Evolutionary conservation across 805 yeast species (phyloP).

Genomic region (Saccharomycopsis vini): DNA sequence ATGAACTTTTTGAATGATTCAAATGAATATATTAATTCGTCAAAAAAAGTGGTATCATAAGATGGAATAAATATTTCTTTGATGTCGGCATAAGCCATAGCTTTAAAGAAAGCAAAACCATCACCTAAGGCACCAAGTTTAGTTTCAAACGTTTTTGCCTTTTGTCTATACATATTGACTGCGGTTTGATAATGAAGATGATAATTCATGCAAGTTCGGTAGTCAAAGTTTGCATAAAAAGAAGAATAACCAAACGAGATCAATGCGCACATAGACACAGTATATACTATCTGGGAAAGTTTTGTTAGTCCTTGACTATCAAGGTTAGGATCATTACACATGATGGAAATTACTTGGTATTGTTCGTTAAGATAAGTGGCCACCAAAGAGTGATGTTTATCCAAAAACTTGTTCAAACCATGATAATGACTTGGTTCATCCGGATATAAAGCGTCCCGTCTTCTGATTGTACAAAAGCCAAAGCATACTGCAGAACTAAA

Average conservation of each 20-base stretch:
- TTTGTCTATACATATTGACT: not conserved
- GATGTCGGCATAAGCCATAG: conserved; percentile 8
- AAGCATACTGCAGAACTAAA: not conserved
- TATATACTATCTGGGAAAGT: conserved; percentile 2
- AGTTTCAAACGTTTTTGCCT: not conserved
- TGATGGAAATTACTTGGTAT: not conserved
- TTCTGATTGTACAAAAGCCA: not conserved
- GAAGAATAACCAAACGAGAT: conserved; percentile 7
- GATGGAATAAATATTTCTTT: conserved; percentile 15
- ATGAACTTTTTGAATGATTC: conserved; percentile 3
- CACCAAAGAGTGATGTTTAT: not conserved
- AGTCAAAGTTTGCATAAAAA: conserved; percentile 2
- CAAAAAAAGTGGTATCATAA: conserved; percentile 5
- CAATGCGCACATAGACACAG: conserved; percentile 5
- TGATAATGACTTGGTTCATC: not conserved
- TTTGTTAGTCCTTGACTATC: not conserved
- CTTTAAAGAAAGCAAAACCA: conserved; percentile 14
- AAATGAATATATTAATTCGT: conserved; percentile 6
- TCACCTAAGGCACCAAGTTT: conserved; percentile 3
- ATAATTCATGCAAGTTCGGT: conserved; percentile 7
- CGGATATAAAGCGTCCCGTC: conserved; percentile 1
- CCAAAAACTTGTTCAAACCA: not conserved
- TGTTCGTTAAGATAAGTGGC: conserved; percentile 6
- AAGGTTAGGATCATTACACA: not conserved
- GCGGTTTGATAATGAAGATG: conserved; percentile 7